Conservation (phyloP, 1,284 basidiomycete genomes). For the Rhodotorula sp. region DNA sequence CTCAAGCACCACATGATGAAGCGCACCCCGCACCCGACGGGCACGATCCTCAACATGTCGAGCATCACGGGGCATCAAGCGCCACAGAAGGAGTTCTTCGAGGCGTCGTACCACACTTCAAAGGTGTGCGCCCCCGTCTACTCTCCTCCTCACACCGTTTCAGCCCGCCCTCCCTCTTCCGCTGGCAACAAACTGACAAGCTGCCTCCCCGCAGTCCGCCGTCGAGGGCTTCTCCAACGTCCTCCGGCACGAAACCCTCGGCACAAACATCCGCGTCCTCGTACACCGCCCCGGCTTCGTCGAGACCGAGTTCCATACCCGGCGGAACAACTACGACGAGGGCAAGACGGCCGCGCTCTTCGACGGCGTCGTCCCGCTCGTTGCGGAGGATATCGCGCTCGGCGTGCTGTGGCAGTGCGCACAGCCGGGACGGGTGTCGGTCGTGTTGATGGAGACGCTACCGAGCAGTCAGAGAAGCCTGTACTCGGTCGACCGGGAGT, state of each 20-base stretch:
- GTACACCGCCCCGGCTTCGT: neutral
- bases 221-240: constrained; percentile 8
- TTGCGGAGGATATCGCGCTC: neutral
- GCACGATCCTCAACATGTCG: constrained; percentile 1
- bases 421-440: neutral
- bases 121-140: neutral
- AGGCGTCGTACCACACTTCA: constrained; percentile 4
- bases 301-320: constrained; percentile 2
- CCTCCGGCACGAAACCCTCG: neutral
- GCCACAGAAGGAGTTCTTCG: constrained; percentile 5
- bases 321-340: neutral
- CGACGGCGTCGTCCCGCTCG: neutral
- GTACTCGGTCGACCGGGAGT: neutral
- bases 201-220: neutral
- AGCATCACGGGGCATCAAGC: constrained; percentile 7
- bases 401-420: constrained; percentile 5
- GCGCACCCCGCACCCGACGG: neutral
- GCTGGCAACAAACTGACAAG: too few species aligned
- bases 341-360: neutral
- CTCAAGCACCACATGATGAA: constrained; percentile 7
- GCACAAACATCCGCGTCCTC: constrained; percentile 11
- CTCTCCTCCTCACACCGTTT: too few species aligned
- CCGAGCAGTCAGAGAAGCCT: neutral
- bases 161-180: too few species aligned
- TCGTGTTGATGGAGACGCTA: constrained; percentile 4